Conservation (phyloP, 75 land plant species). For the Larix kaempferi region DNA sequence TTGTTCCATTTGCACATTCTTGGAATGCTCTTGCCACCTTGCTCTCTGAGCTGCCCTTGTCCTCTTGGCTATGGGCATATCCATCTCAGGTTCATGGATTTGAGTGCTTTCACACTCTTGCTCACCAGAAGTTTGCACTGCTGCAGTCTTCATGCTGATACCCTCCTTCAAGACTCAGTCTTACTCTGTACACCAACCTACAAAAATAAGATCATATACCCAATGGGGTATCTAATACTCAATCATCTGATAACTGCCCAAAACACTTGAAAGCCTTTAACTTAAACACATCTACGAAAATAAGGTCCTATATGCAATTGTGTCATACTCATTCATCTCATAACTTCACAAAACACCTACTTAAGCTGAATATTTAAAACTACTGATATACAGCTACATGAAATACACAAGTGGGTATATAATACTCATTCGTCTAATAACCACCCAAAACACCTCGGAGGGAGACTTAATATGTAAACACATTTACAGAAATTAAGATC, state of each 20-base stretch:
- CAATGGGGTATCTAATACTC: not conserved
- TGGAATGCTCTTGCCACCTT: not conserved
- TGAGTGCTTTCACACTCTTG: not conserved
- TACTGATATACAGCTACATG: not conserved
- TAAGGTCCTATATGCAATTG: not conserved
- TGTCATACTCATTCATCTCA: not conserved
- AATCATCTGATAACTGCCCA: not conserved
- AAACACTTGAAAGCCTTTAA: no score
- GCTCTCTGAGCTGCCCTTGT: slow-evolving; percentile 4
- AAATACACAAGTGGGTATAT: not conserved
- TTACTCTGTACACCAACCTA: not conserved
- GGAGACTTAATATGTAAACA: no score
- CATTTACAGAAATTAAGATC: not conserved
- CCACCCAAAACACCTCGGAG: no score
- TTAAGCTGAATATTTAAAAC: not conserved
- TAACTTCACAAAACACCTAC: not conserved
- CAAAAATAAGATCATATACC: not conserved
- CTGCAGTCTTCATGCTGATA: not conserved
- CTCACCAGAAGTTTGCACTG: not conserved
- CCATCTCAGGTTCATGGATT: not conserved
- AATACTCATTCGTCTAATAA: not conserved
- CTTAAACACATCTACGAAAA: no score
- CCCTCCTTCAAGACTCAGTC: not conserved
- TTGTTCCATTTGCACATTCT: not conserved
- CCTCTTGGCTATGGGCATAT: slow-evolving; percentile 1